These are phyloP conservation scores for Phlebiopsis gigantea DNA, from an alignment of 768 basidiomycete species.

Conservation along the genomic window DNA sequence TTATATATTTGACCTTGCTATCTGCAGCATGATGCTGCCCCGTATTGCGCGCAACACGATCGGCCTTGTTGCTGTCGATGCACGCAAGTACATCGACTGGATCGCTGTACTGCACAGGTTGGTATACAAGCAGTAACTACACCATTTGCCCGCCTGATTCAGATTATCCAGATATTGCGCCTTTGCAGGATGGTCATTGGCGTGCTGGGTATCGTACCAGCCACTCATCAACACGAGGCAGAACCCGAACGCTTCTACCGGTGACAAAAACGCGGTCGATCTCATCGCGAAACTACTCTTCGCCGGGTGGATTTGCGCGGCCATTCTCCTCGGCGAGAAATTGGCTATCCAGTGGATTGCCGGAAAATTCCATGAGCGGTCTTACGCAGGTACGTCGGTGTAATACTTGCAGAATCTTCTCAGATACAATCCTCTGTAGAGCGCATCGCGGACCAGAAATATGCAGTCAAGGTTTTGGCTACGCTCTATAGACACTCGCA, in stretches of 20 bases:
- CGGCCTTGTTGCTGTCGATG: slow-evolving; percentile 67
- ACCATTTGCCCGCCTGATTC: not conserved
- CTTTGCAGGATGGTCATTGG: slow-evolving; percentile 59
- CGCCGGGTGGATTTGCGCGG: slow-evolving; percentile 62
- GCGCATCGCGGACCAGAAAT: slow-evolving; percentile 79
- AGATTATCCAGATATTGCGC: slow-evolving; percentile 57
- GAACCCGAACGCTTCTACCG: slow-evolving; percentile 19
- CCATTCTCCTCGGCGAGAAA: slow-evolving; percentile 76
- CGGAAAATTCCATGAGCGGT: slow-evolving; percentile 74
- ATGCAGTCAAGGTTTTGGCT: slow-evolving; percentile 64
- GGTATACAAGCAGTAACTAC: not conserved
- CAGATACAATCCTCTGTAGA: slow-evolving; percentile 36
- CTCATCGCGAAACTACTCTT: slow-evolving; percentile 67
- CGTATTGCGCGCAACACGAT: slow-evolving; percentile 53
- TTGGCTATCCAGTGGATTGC: slow-evolving; percentile 84
- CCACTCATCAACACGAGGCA: slow-evolving; percentile 54
- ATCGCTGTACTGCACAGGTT: slow-evolving; percentile 59
- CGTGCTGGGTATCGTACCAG: slow-evolving; percentile 68
- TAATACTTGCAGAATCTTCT: not conserved
- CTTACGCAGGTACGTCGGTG: slow-evolving; percentile 50
- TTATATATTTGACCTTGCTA: not conserved
- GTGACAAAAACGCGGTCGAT: slow-evolving; percentile 38
- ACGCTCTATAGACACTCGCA: slow-evolving; percentile 75
- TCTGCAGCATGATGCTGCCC: slow-evolving; percentile 37
- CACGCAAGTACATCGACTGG: slow-evolving; percentile 79